These are phyloP conservation scores for Diaporthe velutina DNA, from an alignment of 2,329 filamentous ascomycete species.

Conservation along the genomic window DNA sequence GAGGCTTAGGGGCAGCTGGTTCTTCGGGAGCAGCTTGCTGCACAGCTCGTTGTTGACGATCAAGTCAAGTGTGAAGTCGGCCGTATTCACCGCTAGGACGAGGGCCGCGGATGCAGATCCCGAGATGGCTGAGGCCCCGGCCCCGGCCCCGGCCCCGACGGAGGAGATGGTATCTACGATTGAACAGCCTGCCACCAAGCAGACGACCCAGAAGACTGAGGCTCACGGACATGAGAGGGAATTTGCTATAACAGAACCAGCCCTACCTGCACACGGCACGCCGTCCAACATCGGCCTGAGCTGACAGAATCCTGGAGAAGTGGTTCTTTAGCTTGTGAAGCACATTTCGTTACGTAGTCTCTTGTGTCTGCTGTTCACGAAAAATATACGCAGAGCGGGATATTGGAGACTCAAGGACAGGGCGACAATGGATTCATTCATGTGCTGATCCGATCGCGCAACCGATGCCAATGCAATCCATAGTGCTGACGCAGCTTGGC, in stretches of 20 bases:
- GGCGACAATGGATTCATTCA: background rate
- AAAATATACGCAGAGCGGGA: too few species aligned
- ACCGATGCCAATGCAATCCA: background rate
- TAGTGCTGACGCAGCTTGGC: slow-evolving; percentile 8
- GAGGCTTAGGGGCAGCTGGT: background rate
- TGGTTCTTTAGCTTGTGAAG: too few species aligned
- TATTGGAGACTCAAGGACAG: background rate
- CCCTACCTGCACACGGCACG: background rate
- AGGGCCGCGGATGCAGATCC: slow-evolving; percentile 6
- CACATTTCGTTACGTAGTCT: background rate
- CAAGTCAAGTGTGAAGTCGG: slow-evolving; percentile 20
- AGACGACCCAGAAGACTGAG: background rate
- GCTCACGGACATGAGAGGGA: background rate
- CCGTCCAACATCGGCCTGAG: too few species aligned
- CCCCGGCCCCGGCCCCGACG: background rate
- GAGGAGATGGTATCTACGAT: background rate
- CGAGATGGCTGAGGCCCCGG: slow-evolving; percentile 1
- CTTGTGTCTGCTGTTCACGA: background rate
- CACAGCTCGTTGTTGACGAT: slow-evolving; percentile 7
- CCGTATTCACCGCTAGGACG: background rate
- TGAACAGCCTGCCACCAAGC: background rate
- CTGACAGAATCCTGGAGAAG: background rate
- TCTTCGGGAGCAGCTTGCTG: slow-evolving; percentile 7
- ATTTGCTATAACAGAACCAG: background rate
- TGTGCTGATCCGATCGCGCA: slow-evolving; percentile 6